Evolutionary conservation across 2,329 filamentous ascomycete genomes (phyloP).

Genomic region (Didymellaceae sp.): DNA sequence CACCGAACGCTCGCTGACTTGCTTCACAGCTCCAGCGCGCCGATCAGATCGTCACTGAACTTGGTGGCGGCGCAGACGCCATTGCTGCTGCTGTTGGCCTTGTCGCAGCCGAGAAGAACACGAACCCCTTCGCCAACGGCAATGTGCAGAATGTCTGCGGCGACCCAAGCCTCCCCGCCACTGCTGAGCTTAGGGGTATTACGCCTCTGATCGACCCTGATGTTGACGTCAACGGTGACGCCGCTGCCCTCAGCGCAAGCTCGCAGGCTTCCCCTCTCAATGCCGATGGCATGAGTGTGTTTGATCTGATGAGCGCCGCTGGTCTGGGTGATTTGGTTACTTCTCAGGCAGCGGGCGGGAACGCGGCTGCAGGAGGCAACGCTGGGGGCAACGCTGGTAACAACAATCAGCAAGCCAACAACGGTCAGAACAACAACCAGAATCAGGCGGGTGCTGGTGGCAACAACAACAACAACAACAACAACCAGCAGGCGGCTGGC

Average conservation of each 20-base stretch:
- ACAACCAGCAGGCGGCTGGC: not conserved
- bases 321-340: constrained; percentile 69
- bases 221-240: constrained; percentile 62
- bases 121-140: constrained; percentile 69
- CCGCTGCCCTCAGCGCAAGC: constrained; percentile 65
- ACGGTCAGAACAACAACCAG: constrained; percentile 11
- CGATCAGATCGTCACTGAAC: constrained; percentile 67
- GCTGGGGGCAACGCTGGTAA: constrained; percentile 2
- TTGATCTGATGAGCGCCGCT: constrained; percentile 66
- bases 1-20: constrained; percentile 29
- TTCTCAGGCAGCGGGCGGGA: constrained; percentile 41
- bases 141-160: constrained; percentile 67
- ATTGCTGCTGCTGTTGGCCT: constrained; percentile 67
- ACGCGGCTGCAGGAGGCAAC: constrained; percentile 4
- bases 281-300: constrained; percentile 68
- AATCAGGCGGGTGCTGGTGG: constrained; percentile 6
- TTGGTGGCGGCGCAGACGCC: constrained; percentile 66
- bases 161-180: constrained; percentile 67
- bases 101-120: constrained; percentile 74
- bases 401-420: constrained; percentile 15
- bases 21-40: constrained; percentile 63
- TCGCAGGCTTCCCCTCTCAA: constrained; percentile 63
- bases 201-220: constrained; percentile 71
- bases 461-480: not conserved
- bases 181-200: constrained; percentile 67